Percentiles rank a stretch among this genome's conserved stretches.
phyloP scores from a whole-genome alignment of 2,329 filamentous ascomycete genomes.

The Geosmithia flava region DNA sequence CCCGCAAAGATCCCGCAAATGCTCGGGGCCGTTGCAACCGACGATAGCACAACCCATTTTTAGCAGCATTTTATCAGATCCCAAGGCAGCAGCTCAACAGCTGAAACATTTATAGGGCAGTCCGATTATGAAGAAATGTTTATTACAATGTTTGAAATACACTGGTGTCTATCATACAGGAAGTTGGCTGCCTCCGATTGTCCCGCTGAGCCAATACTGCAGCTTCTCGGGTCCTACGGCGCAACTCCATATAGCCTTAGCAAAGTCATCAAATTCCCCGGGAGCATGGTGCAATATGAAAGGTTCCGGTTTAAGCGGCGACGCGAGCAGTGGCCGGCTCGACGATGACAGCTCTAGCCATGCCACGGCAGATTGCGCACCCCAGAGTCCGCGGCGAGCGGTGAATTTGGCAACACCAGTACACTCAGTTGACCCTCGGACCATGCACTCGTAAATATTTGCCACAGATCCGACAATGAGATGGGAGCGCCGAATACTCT shows the following conservation, averaged over 20 bases:
- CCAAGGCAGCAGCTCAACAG: no score
- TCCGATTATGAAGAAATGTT: neutral
- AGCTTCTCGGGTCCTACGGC: neutral
- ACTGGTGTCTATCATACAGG: neutral
- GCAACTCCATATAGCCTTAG: neutral
- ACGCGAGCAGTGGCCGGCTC: neutral
- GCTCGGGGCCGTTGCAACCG: neutral
- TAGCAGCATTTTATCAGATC: no score
- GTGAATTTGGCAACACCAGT: slow-evolving; percentile 13
- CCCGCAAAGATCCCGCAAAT: neutral
- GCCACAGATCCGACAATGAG: slow-evolving; percentile 10
- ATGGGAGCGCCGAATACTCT: slow-evolving; percentile 16
- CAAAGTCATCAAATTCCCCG: neutral
- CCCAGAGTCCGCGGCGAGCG: slow-evolving; percentile 14
- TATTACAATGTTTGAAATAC: neutral
- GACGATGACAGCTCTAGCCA: neutral
- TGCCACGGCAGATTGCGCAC: slow-evolving; percentile 9
- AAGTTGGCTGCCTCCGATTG: neutral
- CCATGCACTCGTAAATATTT: slow-evolving; percentile 12
- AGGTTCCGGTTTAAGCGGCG: neutral
- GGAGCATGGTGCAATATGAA: neutral
- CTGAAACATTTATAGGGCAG: no score
- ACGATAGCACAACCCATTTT: neutral
- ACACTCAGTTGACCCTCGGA: slow-evolving; percentile 13
- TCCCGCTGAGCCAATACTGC: neutral